Evolutionary conservation across 176 grass and related monocot species (phyloP).

Genomic region (Otatea glauca): DNA sequence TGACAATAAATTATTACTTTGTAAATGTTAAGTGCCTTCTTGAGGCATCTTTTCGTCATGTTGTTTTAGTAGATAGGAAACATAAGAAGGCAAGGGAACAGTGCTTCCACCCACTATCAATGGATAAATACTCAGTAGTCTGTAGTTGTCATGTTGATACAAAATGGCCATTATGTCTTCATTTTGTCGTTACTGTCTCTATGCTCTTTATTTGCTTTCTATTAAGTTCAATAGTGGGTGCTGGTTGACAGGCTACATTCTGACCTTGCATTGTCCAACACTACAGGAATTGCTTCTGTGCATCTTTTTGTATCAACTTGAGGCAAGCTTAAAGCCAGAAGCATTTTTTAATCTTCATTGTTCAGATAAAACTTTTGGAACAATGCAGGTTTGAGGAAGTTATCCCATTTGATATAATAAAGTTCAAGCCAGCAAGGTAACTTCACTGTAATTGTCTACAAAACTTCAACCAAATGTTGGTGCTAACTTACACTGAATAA

Average conservation of each 20-base stretch:
- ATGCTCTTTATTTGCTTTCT: conserved; percentile 2
- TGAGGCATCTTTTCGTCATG: background rate
- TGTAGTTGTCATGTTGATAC: conserved; percentile 20
- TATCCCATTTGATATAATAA: conserved; percentile 9
- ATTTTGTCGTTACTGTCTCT: conserved; percentile 7
- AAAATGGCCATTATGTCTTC: background rate
- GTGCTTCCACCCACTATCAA: background rate
- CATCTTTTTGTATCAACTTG: conserved; percentile 23
- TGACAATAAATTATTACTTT: background rate
- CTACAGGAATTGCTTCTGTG: background rate
- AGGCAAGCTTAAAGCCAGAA: conserved; percentile 24
- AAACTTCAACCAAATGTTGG: conserved; percentile 16
- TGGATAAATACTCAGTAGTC: conserved; percentile 20
- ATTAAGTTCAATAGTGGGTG: background rate
- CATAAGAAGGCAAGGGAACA: background rate
- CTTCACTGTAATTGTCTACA: conserved; percentile 15
- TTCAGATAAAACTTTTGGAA: conserved; percentile 27
- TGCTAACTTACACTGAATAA: conserved; percentile 32
- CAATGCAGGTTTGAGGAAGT: background rate
- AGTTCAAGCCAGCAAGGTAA: conserved; percentile 2
- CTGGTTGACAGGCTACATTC: conserved; percentile 17
- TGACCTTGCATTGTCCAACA: conserved; percentile 5
- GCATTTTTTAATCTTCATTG: conserved; percentile 13
- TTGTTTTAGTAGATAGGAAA: conserved; percentile 30
- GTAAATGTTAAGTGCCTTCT: conserved; percentile 9